Base-by-base conservation (phyloP, 768 basidiomycete species). In the Leucosporidium scottii region DNA sequence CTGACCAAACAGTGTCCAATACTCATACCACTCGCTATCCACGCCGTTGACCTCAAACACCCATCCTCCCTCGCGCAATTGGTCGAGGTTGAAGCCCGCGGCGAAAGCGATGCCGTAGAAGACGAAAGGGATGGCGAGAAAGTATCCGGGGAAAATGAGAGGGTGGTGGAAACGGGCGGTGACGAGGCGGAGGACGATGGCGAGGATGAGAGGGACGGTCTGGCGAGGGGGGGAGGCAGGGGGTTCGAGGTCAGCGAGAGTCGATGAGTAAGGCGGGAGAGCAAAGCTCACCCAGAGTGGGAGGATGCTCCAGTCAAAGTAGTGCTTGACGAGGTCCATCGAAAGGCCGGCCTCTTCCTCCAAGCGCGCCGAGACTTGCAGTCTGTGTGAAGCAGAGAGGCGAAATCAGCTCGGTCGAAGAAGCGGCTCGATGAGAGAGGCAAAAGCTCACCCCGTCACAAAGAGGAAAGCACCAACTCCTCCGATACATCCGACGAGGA, bases 391-490 rank as follows among this genome's bases (percentile, higher is more conserved):
- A 25, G 25, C 6, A 10, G 50, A 15, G 25, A 30, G 56, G n/a
- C n/a, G n/a, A n/a, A n/a, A n/a, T 65, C 20, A 58, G 39, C 44
- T 31, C 21, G 21, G 34, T 25, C 39, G 10, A 4, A 7, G 4
- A n/a, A 15, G 5, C 28, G 48, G 21, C 3, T 10, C 34, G 34
- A 20, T 18, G 23, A 30, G 47, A 50, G 20, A n/a, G 49, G 70
- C n/a, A n/a, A 30, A 10, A 27, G 74, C 83, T 65, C 72, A 89
- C 88, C 91, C 93, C 0, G 93, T 97, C 73, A 88, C 82, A 51
- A 97, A 85, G 56, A 99, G 81, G 78, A 98, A 99, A 13, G 87
- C 85, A 21, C 94, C 94, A 39, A 98, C 91, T n/a, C 94, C 93
- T 15, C 93, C 93, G 50, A 97, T 97, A 74, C 80, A 80, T 0